Conservation (phyloP, 2,329 filamentous ascomycete species). For the Zymoseptoria passerinii region DNA sequence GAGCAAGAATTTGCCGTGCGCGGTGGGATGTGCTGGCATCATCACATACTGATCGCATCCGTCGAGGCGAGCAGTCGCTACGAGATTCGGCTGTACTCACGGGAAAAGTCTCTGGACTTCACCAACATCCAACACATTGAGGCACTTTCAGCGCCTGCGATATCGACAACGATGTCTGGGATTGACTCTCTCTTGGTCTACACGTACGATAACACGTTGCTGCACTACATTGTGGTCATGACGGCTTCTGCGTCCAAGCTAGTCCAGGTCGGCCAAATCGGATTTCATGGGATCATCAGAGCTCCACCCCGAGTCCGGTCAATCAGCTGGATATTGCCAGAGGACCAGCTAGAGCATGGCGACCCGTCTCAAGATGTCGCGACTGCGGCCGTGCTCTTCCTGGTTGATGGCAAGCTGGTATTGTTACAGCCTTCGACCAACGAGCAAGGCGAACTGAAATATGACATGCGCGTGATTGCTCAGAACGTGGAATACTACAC, state of each 20-base stretch:
- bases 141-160: constrained; percentile 73
- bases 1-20: constrained; percentile 89
- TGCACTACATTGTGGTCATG: constrained; percentile 83
- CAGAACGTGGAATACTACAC: constrained; percentile 95
- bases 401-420: constrained; percentile 96
- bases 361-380: constrained; percentile 94
- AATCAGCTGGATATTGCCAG: constrained; percentile 91
- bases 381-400: constrained; percentile 83
- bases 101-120: constrained; percentile 70
- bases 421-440: constrained; percentile 79
- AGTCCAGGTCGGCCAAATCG: constrained; percentile 94
- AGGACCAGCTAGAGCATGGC: constrained; percentile 79
- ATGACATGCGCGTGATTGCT: constrained; percentile 94
- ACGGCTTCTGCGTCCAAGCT: constrained; percentile 60
- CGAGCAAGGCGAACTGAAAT: constrained; percentile 78
- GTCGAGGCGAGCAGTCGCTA: constrained; percentile 78
- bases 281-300: constrained; percentile 90
- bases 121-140: constrained; percentile 68
- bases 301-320: constrained; percentile 87
- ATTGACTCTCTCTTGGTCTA: constrained; percentile 94
- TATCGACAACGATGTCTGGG: constrained; percentile 79
- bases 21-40: constrained; percentile 98
- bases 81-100: constrained; percentile 78
- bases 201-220: constrained; percentile 90
- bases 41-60: constrained; percentile 86